Percentiles rank a stretch among this genome's conserved stretches.
phyloP scores from a whole-genome alignment of 768 basidiomycete species.

The Lactarius akahatsu region DNA sequence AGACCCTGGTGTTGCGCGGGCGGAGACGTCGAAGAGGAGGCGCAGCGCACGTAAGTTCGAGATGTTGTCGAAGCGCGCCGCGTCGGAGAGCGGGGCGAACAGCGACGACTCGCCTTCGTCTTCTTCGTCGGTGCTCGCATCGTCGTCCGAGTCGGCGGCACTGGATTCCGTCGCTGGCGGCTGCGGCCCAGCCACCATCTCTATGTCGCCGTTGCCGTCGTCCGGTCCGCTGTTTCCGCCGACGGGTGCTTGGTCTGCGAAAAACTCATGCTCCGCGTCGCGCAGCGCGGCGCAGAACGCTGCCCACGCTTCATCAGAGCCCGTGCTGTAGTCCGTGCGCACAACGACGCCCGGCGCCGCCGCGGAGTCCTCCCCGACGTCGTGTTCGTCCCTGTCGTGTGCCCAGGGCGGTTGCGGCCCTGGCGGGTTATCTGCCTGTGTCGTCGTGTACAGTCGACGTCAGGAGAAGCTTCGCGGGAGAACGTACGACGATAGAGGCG shows the following conservation, averaged over 20 bases:
- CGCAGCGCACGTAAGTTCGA: conserved; percentile 69
- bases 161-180: too few species aligned
- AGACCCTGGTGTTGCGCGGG: conserved; percentile 40
- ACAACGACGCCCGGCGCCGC: conserved; percentile 60
- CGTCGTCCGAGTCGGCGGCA: background rate
- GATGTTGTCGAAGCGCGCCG: conserved; percentile 44
- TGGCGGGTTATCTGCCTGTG: background rate
- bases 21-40: conserved; percentile 68
- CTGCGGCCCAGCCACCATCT: background rate
- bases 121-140: conserved; percentile 17
- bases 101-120: conserved; percentile 38
- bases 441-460: background rate
- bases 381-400: conserved; percentile 53
- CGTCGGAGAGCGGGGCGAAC: conserved; percentile 53
- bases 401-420: conserved; percentile 37
- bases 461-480: background rate
- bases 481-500: background rate
- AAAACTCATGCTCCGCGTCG: conserved; percentile 59
- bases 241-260: conserved; percentile 18
- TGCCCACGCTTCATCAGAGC: conserved; percentile 58
- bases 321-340: conserved; percentile 68
- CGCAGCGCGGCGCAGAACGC: conserved; percentile 51
- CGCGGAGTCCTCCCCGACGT: conserved; percentile 44
- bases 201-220: conserved; percentile 23
- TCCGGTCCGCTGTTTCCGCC: conserved; percentile 22